Evolutionary conservation across 805 yeast genomes (phyloP), one percentile per base, ranked within the genome.

Genomic region (Teunomyces kruisii): DNA sequence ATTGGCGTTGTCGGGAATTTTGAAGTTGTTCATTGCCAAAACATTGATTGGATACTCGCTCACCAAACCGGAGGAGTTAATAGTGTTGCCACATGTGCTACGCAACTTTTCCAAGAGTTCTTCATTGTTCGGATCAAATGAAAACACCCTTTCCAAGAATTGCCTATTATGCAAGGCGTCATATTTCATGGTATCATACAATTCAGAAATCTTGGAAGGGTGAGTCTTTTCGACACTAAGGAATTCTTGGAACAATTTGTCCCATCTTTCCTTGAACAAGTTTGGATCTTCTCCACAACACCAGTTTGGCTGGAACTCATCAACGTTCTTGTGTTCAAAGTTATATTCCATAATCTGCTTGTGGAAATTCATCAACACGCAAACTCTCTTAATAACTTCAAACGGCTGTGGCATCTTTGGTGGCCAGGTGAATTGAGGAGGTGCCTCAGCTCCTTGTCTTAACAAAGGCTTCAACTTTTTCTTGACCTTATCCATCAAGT

Each of bases 381-480:
- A 96, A 22, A 94, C 99, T 51, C 97, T 75, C 59, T 89, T 88
- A 56, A 95, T 88, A 12, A 94, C 99, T 40, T 84, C 81, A 59
- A 89, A 92, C 1, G 99, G 99, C 61, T 94, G 95, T 0, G 99
- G 98, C 88, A 94, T 90, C 61, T 89, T 89, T 14, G 94, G 88
- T 0, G 99, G 99, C 99, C 99, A 94, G 0, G 99, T 88, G 65
- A 94, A 94, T 60, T 94, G 97, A 0, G 95, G 87, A 13, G 99
- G 98, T 0, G 98, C 97, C 56, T 89, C 96, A 44, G 89, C 88
- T 1, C 99, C 99, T 65, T 91, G 94, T 67, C 99, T 80, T 43
- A 94, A 72, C 58, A 94, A 73, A 1, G 98, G 97, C 67, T 94
- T 94, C 59, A 94, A 76, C 72, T 91, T 89, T 80, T 94, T 94